Conservation (phyloP, 176 grass and related monocot species). For the Echinochloa phyllopogon region DNA sequence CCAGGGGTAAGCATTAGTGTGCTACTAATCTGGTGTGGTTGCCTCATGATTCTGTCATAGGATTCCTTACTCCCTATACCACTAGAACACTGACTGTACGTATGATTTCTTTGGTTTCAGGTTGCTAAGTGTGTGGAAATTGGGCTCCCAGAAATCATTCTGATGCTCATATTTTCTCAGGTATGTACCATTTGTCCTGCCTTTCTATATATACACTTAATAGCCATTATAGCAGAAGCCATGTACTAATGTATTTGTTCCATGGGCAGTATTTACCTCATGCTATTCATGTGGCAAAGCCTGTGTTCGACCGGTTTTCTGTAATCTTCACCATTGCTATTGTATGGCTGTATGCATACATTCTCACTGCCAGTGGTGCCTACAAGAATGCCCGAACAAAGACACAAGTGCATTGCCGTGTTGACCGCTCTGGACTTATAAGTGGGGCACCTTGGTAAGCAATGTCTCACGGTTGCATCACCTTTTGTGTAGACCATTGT, state of each 20-base stretch:
- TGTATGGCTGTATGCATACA: slow-evolving; percentile 86
- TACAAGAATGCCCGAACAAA: slow-evolving; percentile 73
- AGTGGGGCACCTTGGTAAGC: slow-evolving; percentile 80
- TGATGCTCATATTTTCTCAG: slow-evolving; percentile 83
- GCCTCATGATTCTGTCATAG: background rate
- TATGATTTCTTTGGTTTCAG: slow-evolving; percentile 39
- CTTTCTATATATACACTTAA: background rate
- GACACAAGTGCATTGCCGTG: slow-evolving; percentile 87
- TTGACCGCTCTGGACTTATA: slow-evolving; percentile 85
- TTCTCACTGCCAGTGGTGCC: slow-evolving; percentile 82
- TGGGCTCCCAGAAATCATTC: slow-evolving; percentile 79
- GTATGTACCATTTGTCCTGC: slow-evolving; percentile 23
- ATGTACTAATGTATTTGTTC: slow-evolving; percentile 15
- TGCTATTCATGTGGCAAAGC: slow-evolving; percentile 55
- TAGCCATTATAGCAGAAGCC: background rate
- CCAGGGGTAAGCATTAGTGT: slow-evolving; percentile 60
- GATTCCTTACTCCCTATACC: background rate
- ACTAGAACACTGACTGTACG: background rate
- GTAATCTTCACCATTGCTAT: slow-evolving; percentile 88
- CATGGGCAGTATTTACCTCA: slow-evolving; percentile 78
- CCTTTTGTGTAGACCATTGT: background rate
- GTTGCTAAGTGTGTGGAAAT: slow-evolving; percentile 94
- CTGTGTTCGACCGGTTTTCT: slow-evolving; percentile 72
- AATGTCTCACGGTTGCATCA: background rate
- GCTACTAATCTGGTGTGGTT: background rate